phyloP scores from a whole-genome alignment of 163 green algal species.

The Scenedesmus sp. region DNA sequence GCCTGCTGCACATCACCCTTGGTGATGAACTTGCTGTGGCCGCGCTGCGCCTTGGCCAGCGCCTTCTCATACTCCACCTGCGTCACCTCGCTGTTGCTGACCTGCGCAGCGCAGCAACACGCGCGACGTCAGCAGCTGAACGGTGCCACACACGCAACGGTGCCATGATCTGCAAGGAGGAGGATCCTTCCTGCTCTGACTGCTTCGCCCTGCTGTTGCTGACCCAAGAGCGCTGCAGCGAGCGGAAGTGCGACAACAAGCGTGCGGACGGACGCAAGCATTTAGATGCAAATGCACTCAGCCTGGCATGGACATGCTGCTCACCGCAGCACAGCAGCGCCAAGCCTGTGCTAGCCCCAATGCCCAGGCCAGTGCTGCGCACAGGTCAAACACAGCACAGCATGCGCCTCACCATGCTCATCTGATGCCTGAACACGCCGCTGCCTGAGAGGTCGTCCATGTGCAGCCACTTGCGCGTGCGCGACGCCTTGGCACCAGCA shows the following conservation, averaged over 20 bases:
- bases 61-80: slow-evolving; percentile 26
- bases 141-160: too few relatives aligned
- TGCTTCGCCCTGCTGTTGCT: neutral
- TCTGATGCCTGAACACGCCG: slow-evolving; percentile 44
- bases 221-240: neutral
- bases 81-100: slow-evolving; percentile 40
- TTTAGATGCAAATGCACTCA: too few relatives aligned
- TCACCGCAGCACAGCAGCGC: too few relatives aligned
- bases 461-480: slow-evolving; percentile 50
- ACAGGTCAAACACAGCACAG: neutral
- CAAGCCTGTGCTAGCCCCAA: too few relatives aligned
- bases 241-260: neutral
- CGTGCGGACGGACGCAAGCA: too few relatives aligned
- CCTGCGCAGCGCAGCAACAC: neutral
- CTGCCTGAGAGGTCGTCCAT: slow-evolving; percentile 47
- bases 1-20: slow-evolving; percentile 42
- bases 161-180: too few relatives aligned
- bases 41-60: neutral
- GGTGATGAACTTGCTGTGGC: slow-evolving; percentile 33
- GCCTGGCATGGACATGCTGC: too few relatives aligned
- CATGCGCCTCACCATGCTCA: slow-evolving; percentile 31
- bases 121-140: neutral
- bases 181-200: too few relatives aligned
- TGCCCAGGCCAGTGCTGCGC: too few relatives aligned
- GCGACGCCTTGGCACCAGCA: neutral